phyloP scores from a whole-genome alignment of 495 filamentous ascomycete species.

The Halenospora varia region DNA sequence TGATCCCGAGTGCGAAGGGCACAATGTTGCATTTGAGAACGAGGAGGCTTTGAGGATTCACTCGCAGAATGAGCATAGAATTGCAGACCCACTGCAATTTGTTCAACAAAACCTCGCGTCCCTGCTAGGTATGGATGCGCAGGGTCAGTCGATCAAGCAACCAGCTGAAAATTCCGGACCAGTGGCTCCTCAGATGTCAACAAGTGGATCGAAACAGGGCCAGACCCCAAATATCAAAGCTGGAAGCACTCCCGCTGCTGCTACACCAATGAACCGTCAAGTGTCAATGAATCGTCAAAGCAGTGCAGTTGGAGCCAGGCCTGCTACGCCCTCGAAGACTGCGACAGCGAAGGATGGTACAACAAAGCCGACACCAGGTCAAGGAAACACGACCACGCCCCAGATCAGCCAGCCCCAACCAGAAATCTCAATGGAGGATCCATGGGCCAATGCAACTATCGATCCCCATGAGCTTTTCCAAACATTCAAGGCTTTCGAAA shows the following conservation, averaged over 20 bases:
- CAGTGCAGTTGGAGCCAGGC: slow-evolving; percentile 32
- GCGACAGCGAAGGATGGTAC: slow-evolving; percentile 10
- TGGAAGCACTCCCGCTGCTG: slow-evolving; percentile 26
- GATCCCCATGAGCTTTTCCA: slow-evolving; percentile 42
- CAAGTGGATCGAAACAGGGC: slow-evolving; percentile 38
- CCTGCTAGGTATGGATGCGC: slow-evolving; percentile 40
- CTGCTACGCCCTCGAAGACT: slow-evolving; percentile 7
- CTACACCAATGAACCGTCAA: slow-evolving; percentile 43
- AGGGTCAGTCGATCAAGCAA: slow-evolving; percentile 34
- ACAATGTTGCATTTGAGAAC: slow-evolving; percentile 43
- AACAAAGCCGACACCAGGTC: slow-evolving; percentile 17
- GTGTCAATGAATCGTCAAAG: slow-evolving; percentile 43
- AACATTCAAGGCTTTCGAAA: slow-evolving; percentile 29
- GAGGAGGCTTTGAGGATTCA: slow-evolving; percentile 50
- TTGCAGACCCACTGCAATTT: slow-evolving; percentile 48
- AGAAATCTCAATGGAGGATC: slow-evolving; percentile 24
- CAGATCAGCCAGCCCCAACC: background rate
- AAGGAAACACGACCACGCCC: slow-evolving; percentile 11
- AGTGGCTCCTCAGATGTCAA: slow-evolving; percentile 10
- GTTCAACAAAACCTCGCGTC: slow-evolving; percentile 39
- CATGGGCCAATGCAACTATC: slow-evolving; percentile 37
- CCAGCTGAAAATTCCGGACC: slow-evolving; percentile 5
- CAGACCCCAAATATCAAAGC: slow-evolving; percentile 32
- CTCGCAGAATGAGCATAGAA: slow-evolving; percentile 47
- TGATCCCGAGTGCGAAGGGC: slow-evolving; percentile 25